Percentiles rank a stretch among this genome's conserved stretches.
These are phyloP conservation scores for Ustilago sp. DNA, from an alignment of 1,284 basidiomycete genomes.

Conservation along the genomic window DNA sequence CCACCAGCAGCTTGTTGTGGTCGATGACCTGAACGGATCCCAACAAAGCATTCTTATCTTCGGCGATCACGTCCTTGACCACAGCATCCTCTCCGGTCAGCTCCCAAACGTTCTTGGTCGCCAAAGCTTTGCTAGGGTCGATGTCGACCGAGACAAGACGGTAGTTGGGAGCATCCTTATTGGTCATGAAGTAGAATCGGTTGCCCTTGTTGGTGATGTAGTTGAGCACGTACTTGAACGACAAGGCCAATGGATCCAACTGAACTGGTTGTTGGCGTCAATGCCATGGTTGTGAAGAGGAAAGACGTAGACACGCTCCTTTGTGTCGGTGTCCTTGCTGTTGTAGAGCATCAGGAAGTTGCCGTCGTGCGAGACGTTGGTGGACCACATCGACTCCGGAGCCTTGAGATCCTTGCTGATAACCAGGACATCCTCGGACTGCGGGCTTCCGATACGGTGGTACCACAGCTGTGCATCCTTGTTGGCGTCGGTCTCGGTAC, in stretches of 20 bases:
- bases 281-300: constrained; percentile 48
- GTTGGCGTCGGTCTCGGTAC: constrained; percentile 67
- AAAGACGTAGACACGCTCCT: constrained; percentile 57
- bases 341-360: constrained; percentile 60
- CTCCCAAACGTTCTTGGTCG: constrained; percentile 54
- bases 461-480: constrained; percentile 66
- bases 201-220: constrained; percentile 63
- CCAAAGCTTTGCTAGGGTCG: constrained; percentile 37
- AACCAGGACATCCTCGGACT: constrained; percentile 62
- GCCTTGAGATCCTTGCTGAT: constrained; percentile 59
- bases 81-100: constrained; percentile 48
- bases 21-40: constrained; percentile 74
- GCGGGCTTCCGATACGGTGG: constrained; percentile 63
- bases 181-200: constrained; percentile 66
- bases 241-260: constrained; percentile 61
- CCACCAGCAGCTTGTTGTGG: constrained; percentile 75
- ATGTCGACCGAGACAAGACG: constrained; percentile 59
- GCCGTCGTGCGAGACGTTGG: constrained; percentile 62
- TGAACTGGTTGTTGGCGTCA: constrained; percentile 26
- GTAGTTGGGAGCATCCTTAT: constrained; percentile 66
- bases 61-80: constrained; percentile 78
- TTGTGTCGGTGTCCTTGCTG: constrained; percentile 65
- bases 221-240: constrained; percentile 61
- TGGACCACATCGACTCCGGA: constrained; percentile 60
- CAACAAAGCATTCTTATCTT: constrained; percentile 77